Percentiles rank a stretch among this genome's conserved stretches.
Evolutionary conservation across 192 early-diverging fungal species (phyloP).

Genomic region (Entophlyctis luteolus): DNA sequence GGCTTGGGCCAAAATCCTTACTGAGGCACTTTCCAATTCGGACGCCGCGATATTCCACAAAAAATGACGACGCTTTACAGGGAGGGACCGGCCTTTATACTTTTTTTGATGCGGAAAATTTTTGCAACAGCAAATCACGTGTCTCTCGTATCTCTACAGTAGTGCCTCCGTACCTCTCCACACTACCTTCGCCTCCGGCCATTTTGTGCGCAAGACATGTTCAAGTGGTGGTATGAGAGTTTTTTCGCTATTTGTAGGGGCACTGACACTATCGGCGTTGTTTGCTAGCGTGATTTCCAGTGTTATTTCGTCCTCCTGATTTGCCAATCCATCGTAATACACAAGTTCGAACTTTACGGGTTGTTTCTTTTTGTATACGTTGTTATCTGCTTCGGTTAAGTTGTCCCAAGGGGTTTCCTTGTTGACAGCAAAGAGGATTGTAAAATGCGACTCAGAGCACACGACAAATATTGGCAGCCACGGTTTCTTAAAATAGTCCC

Average conservation of each 20-base stretch:
- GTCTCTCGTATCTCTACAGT: slow-evolving; percentile 23
- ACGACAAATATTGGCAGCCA: slow-evolving; percentile 49
- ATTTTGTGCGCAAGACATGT: slow-evolving; percentile 34
- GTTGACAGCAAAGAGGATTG: slow-evolving; percentile 40
- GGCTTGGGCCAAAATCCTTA: neutral
- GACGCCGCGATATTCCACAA: neutral
- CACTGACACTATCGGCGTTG: neutral
- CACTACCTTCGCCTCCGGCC: slow-evolving; percentile 30
- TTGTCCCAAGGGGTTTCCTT: neutral
- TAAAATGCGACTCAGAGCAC: slow-evolving; percentile 53
- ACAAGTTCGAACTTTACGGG: slow-evolving; percentile 36
- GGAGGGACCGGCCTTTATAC: neutral
- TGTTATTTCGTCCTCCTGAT: slow-evolving; percentile 46
- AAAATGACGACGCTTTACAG: neutral
- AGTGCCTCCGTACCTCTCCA: slow-evolving; percentile 45
- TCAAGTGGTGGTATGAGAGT: slow-evolving; percentile 38
- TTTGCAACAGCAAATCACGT: neutral
- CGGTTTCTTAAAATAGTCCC: slow-evolving; percentile 43
- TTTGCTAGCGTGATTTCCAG: slow-evolving; percentile 12
- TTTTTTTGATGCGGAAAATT: neutral
- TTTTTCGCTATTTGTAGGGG: neutral
- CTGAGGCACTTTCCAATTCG: neutral
- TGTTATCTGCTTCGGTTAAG: neutral
- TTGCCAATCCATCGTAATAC: slow-evolving; percentile 55
- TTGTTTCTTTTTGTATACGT: neutral